Conservation (phyloP, 768 basidiomycete genomes). For the Lactarius indigo region DNA sequence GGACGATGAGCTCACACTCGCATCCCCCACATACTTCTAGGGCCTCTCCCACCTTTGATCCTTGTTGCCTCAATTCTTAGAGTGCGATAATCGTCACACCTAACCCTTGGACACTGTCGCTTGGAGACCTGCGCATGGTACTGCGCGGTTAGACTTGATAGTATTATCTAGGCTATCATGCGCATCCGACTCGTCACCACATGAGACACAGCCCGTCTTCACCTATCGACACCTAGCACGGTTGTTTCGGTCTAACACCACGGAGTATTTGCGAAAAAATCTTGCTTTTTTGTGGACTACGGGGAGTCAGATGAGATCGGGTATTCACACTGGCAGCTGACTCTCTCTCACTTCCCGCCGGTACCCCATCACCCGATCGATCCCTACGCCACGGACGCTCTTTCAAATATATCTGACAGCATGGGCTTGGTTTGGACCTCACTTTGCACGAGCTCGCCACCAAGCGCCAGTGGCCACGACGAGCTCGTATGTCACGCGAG, state of each 20-base stretch:
- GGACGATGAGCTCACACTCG: background rate
- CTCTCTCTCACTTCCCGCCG: too few relatives aligned
- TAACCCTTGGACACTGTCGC: background rate
- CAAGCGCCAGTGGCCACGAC: background rate
- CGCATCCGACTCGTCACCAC: background rate
- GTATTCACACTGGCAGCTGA: too few relatives aligned
- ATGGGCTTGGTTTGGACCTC: too few relatives aligned
- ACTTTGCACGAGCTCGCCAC: background rate
- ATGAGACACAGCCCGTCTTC: background rate
- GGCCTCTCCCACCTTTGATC: background rate
- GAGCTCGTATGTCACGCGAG: background rate
- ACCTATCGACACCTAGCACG: background rate
- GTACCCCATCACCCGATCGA: background rate
- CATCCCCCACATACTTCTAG: background rate
- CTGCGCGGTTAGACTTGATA: background rate
- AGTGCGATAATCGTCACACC: background rate
- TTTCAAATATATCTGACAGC: background rate
- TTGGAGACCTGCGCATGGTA: background rate
- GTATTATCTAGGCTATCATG: background rate
- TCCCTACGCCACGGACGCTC: background rate
- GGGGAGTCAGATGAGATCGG: background rate
- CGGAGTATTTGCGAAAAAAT: background rate
- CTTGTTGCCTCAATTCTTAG: background rate
- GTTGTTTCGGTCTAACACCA: background rate
- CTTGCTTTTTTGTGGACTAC: background rate